Conservation (phyloP, 2,329 filamentous ascomycete genomes). For the Calycina marina region DNA sequence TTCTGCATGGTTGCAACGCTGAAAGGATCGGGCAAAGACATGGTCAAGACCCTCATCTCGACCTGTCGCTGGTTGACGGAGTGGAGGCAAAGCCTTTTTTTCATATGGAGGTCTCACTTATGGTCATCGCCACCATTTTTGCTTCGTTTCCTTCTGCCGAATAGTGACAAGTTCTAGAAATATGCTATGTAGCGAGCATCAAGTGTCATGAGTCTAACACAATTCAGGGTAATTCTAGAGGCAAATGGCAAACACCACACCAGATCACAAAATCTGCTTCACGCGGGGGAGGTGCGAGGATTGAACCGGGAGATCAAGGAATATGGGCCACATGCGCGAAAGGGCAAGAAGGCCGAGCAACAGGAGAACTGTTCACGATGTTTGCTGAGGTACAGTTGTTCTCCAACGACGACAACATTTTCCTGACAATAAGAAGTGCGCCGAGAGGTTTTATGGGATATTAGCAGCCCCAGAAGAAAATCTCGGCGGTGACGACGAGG, state of each 20-base stretch:
- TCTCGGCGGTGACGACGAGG: slow-evolving; percentile 22
- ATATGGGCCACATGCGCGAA: slow-evolving; percentile 69
- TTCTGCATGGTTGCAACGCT: too few relatives aligned
- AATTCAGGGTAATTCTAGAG: slow-evolving; percentile 30
- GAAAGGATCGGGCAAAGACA: too few relatives aligned
- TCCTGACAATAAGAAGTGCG: slow-evolving; percentile 36
- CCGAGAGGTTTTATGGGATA: slow-evolving; percentile 41
- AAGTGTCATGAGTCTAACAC: background rate
- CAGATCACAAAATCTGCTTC: slow-evolving; percentile 35
- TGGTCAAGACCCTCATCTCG: too few relatives aligned
- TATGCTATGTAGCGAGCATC: background rate
- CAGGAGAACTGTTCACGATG: slow-evolving; percentile 49
- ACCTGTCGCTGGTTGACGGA: background rate
- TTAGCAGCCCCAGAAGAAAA: slow-evolving; percentile 17
- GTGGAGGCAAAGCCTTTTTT: too few relatives aligned
- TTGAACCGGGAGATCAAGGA: slow-evolving; percentile 56
- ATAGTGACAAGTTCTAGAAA: background rate
- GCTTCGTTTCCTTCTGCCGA: background rate
- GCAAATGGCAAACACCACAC: slow-evolving; percentile 47
- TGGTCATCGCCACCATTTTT: too few relatives aligned
- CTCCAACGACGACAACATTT: slow-evolving; percentile 4
- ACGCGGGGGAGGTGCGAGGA: slow-evolving; percentile 28
- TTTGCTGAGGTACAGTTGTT: slow-evolving; percentile 46
- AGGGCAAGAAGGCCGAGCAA: slow-evolving; percentile 54
- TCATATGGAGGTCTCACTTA: too few relatives aligned